Evolutionary conservation across 148 eudicot species (phyloP).

Genomic region (Vaccinium vitisidaea): DNA sequence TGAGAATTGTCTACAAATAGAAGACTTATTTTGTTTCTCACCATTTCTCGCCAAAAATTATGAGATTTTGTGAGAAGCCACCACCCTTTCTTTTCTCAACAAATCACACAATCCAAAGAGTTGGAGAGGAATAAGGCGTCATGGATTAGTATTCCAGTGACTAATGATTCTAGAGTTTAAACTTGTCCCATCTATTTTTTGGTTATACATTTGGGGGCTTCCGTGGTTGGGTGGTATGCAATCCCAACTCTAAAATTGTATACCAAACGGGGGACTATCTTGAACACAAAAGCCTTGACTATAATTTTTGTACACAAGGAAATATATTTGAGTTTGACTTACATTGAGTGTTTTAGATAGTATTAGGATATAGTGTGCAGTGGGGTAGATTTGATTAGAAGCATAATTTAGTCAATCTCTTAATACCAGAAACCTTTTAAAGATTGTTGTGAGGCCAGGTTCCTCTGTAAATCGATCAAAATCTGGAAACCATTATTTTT

Average conservation of each 20-base stretch:
- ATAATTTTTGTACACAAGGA: background rate
- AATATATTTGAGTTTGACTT: background rate
- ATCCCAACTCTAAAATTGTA: background rate
- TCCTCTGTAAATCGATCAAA: too few relatives aligned
- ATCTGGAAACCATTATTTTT: too few relatives aligned
- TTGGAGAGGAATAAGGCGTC: too few relatives aligned
- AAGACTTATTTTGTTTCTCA: too few relatives aligned
- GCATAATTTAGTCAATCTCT: background rate
- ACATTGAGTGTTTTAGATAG: background rate
- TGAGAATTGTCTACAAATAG: too few relatives aligned
- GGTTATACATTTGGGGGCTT: background rate
- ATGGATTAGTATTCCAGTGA: background rate
- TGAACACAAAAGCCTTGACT: background rate
- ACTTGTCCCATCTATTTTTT: background rate
- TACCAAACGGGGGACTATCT: background rate
- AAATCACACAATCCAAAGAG: too few relatives aligned
- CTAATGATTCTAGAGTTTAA: too few relatives aligned
- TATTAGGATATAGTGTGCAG: background rate
- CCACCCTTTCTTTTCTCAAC: too few relatives aligned
- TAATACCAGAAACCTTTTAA: background rate
- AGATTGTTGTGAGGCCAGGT: background rate
- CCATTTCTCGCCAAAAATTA: too few relatives aligned
- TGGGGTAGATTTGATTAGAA: background rate
- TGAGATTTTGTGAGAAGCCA: too few relatives aligned
- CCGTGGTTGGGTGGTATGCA: background rate